Conservation (phyloP, 2,329 filamentous ascomycete genomes). For the Aulographum hederae region DNA sequence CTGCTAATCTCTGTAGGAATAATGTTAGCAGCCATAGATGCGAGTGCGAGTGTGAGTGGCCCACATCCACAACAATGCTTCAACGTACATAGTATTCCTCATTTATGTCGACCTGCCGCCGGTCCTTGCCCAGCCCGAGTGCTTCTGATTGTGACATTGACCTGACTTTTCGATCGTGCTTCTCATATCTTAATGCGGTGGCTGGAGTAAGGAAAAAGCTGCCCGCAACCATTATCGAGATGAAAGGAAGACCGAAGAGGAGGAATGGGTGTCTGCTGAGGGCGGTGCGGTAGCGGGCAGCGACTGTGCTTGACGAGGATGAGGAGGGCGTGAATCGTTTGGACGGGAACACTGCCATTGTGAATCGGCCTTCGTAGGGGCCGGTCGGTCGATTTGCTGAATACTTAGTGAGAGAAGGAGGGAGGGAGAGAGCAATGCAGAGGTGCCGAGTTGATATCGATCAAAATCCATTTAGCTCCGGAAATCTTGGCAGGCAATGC, state of each 20-base stretch:
- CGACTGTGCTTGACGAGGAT: constrained; percentile 44
- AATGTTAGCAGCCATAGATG: constrained; percentile 7
- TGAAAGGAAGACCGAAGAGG: constrained; percentile 85
- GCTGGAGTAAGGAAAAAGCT: constrained; percentile 91
- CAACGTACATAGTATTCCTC: constrained; percentile 68
- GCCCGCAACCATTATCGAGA: constrained; percentile 73
- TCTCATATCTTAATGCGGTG: constrained; percentile 83
- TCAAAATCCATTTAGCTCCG: too few species aligned
- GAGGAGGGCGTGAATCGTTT: constrained; percentile 54
- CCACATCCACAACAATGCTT: constrained; percentile 4
- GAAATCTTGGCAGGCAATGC: too few species aligned
- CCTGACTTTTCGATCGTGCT: constrained; percentile 75
- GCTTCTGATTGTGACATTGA: constrained; percentile 76
- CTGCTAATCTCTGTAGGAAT: constrained; percentile 57
- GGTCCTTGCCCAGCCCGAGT: constrained; percentile 56
- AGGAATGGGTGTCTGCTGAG: constrained; percentile 72
- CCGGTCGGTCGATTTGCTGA: neutral
- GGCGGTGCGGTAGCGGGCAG: constrained; percentile 55
- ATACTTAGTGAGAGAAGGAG: too few species aligned
- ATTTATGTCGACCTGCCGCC: constrained; percentile 57
- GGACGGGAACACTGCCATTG: constrained; percentile 48
- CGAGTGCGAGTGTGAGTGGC: constrained; percentile 6
- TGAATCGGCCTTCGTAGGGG: too few species aligned
- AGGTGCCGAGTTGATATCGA: too few species aligned
- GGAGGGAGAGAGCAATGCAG: too few species aligned